Evolutionary conservation across 768 basidiomycete genomes (phyloP).

Genomic region (Boletus reticulatus): DNA sequence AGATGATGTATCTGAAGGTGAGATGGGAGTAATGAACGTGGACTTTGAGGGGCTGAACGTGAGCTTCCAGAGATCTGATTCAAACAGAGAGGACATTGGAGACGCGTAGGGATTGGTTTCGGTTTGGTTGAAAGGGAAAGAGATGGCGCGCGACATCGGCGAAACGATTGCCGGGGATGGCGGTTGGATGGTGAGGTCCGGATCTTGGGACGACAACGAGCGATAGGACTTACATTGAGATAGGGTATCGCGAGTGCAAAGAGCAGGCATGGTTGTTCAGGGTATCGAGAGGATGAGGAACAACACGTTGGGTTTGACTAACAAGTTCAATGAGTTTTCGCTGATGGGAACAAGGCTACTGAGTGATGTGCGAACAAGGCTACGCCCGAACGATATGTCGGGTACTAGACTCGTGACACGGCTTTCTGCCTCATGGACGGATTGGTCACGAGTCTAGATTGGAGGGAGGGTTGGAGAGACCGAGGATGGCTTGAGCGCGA

Average conservation of each 20-base stretch:
- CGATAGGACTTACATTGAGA: constrained; percentile 40
- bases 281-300: constrained; percentile 23
- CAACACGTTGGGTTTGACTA: too few species aligned
- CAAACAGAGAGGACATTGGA: constrained; percentile 68
- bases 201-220: neutral
- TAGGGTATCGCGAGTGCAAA: constrained; percentile 75
- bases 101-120: constrained; percentile 61
- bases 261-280: constrained; percentile 67
- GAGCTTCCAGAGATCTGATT: constrained; percentile 57
- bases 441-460: too few species aligned
- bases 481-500: too few species aligned
- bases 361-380: too few species aligned
- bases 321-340: too few species aligned
- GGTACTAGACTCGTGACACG: too few species aligned
- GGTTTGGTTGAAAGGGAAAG: constrained; percentile 39
- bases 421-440: too few species aligned
- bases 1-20: constrained; percentile 19
- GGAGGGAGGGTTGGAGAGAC: too few species aligned
- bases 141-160: constrained; percentile 56
- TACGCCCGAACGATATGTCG: too few species aligned
- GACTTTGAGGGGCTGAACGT: constrained; percentile 43
- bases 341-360: too few species aligned
- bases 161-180: constrained; percentile 57
- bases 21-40: constrained; percentile 43
- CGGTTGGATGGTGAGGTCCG: constrained; percentile 32